Evolutionary conservation across 176 grass and related monocot species (phyloP), one percentile per base, ranked within the genome.

Genomic region (Aegilops bicornis): DNA sequence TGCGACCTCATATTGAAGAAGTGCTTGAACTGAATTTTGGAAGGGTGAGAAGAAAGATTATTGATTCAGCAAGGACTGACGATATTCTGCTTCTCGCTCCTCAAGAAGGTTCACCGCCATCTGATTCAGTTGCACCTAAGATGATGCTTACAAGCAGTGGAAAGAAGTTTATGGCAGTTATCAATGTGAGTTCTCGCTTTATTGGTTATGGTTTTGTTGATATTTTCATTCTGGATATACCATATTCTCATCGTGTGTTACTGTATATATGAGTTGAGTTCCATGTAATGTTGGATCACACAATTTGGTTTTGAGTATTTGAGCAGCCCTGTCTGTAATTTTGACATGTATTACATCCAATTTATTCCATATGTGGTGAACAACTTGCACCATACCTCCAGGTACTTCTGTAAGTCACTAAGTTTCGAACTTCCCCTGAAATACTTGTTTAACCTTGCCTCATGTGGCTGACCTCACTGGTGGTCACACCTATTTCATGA

Each of bases 21-120:
- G 89, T 98, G 82, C 78, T 98, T 89, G 94, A 98, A 67, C 79
- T 96, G 76, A 98, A 98, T 91, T 96, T 98, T 77, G 94, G 92
- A 91, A 93, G 90, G 79, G 82, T 93, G 37, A 92, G 88, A 80
- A 92, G 92, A 84, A 91, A 86, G 79, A 76, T 94, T 86, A 66
- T 89, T 73, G 97, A 96, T 85, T 88, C 88, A 73, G 88, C 86
- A 80, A 98, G 79, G 73, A 82, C 88, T 76, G 91, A 90, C 74
- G 90, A 93, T 92, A 62, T 72, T 64, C 70, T 81, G 48, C 81
- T 79, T 85, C 72, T 82, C 12, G 86, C 47, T 58, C 77, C 83
- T 95, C 93, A 87, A 86, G 91, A 90, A 85, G 90, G 86, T 64
- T 87, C 69, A 29, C 80, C 80, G 16, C 66, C 83, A 50, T 89